phyloP scores from a whole-genome alignment of 2,329 filamentous ascomycete species.

The Endoconidiophora laricicola region DNA sequence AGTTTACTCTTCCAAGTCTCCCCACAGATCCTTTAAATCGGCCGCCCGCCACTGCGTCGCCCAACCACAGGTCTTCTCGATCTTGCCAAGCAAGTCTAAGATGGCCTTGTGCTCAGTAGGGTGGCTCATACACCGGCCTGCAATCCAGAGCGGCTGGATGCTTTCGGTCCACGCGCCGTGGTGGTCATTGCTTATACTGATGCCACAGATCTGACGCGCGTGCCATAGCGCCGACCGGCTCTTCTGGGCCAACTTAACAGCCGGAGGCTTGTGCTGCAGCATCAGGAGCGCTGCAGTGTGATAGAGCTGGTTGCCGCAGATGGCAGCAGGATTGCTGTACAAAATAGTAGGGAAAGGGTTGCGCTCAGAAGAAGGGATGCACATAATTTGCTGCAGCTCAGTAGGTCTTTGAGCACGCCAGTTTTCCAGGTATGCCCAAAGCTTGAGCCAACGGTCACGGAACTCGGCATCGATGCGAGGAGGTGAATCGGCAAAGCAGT shows the following conservation, averaged over 20 bases:
- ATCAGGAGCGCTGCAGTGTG: slow-evolving; percentile 36
- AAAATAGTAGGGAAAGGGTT: slow-evolving; percentile 33
- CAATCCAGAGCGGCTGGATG: slow-evolving; percentile 37
- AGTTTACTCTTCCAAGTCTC: slow-evolving; percentile 20
- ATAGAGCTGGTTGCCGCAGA: slow-evolving; percentile 37
- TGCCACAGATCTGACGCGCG: slow-evolving; percentile 34
- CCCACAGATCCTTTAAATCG: slow-evolving; percentile 35
- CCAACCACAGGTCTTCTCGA: slow-evolving; percentile 37
- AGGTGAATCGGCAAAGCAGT: slow-evolving; percentile 7
- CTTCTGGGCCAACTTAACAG: slow-evolving; percentile 24
- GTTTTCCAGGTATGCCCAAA: slow-evolving; percentile 25
- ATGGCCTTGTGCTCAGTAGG: slow-evolving; percentile 25
- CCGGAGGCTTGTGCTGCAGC: slow-evolving; percentile 28
- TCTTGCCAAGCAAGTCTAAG: slow-evolving; percentile 29
- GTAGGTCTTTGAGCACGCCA: slow-evolving; percentile 24
- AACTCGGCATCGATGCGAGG: slow-evolving; percentile 17
- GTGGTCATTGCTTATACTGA: slow-evolving; percentile 34
- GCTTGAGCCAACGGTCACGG: slow-evolving; percentile 21
- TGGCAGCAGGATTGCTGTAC: slow-evolving; percentile 33
- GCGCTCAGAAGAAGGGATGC: slow-evolving; percentile 24
- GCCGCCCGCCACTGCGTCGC: slow-evolving; percentile 35
- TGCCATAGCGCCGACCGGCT: slow-evolving; percentile 30
- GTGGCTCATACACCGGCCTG: slow-evolving; percentile 34
- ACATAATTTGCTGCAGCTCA: slow-evolving; percentile 22
- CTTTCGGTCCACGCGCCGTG: slow-evolving; percentile 37